phyloP scores from a whole-genome alignment of 1,284 basidiomycete species.

The Malassezia sp. region DNA sequence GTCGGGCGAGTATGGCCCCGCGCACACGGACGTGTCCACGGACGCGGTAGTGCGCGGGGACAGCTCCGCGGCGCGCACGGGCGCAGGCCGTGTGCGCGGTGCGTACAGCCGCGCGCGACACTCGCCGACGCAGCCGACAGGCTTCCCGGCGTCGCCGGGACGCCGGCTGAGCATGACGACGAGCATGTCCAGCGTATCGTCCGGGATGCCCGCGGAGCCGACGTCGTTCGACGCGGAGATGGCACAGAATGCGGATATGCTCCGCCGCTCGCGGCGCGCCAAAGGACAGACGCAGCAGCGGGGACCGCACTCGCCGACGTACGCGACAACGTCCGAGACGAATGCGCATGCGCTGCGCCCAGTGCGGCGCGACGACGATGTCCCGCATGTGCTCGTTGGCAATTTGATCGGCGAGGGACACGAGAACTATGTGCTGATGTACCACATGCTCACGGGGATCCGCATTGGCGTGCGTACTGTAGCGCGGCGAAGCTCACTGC shows the following conservation, averaged over 20 bases:
- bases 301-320: slow-evolving; percentile 6
- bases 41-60: background rate
- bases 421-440: slow-evolving; percentile 97
- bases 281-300: slow-evolving; percentile 22
- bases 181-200: slow-evolving; percentile 2
- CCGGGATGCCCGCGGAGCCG: background rate
- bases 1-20: background rate
- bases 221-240: slow-evolving; percentile 41
- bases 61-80: background rate
- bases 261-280: slow-evolving; percentile 31
- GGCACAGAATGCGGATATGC: slow-evolving; percentile 36
- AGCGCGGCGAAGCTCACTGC: too few relatives aligned
- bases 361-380: slow-evolving; percentile 19
- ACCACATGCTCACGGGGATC: slow-evolving; percentile 98
- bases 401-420: slow-evolving; percentile 94
- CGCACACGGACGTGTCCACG: background rate
- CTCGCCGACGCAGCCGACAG: too few relatives aligned
- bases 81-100: background rate
- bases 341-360: slow-evolving; percentile 16
- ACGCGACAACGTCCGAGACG: slow-evolving; percentile 8
- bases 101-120: too few relatives aligned
- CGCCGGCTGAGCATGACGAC: background rate
- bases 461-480: slow-evolving; percentile 85
- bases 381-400: slow-evolving; percentile 61
- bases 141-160: background rate